A percentile compares a stretch with the other conserved stretches of the same genome.
Evolutionary conservation across 2,329 filamentous ascomycete genomes (phyloP).

Genomic region (Fonsecaea pugnacius): DNA sequence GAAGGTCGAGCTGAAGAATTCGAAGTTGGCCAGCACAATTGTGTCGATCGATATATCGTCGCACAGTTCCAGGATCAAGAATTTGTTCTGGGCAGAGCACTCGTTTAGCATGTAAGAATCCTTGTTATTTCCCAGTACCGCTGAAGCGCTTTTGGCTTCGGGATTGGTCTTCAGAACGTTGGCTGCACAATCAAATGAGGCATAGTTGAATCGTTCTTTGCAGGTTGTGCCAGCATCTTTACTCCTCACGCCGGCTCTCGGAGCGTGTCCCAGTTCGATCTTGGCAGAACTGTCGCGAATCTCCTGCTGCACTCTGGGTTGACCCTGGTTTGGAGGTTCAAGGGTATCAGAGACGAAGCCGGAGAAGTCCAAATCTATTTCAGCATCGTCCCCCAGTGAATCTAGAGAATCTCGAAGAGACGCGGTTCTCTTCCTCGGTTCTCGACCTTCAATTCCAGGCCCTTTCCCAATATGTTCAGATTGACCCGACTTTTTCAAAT

Average conservation of each 20-base stretch:
- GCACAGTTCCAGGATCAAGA: slow-evolving; percentile 90
- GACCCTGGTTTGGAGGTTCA: slow-evolving; percentile 31
- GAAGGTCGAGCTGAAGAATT: slow-evolving; percentile 98
- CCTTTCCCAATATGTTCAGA: slow-evolving; percentile 67
- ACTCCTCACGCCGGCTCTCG: slow-evolving; percentile 66
- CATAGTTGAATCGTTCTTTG: slow-evolving; percentile 97
- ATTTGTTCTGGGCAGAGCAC: slow-evolving; percentile 85
- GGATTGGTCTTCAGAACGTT: slow-evolving; percentile 88
- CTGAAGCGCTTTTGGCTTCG: slow-evolving; percentile 83
- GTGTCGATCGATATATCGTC: slow-evolving; percentile 88
- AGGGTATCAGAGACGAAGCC: slow-evolving; percentile 60
- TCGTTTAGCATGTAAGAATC: slow-evolving; percentile 98
- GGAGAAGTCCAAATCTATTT: slow-evolving; percentile 76
- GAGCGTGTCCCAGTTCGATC: slow-evolving; percentile 51
- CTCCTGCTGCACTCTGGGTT: slow-evolving; percentile 29
- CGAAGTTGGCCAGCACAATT: slow-evolving; percentile 95
- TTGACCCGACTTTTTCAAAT: slow-evolving; percentile 82
- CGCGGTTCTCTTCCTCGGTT: slow-evolving; percentile 53
- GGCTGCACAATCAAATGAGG: slow-evolving; percentile 94
- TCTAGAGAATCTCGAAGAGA: slow-evolving; percentile 72
- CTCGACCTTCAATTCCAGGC: slow-evolving; percentile 46
- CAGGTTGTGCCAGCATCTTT: slow-evolving; percentile 97
- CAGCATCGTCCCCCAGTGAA: slow-evolving; percentile 81
- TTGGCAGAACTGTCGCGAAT: slow-evolving; percentile 50
- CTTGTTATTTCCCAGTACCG: slow-evolving; percentile 93